These are phyloP conservation scores for Aspergillus sp. DNA, from an alignment of 2,329 filamentous ascomycete genomes.

Conservation along the genomic window DNA sequence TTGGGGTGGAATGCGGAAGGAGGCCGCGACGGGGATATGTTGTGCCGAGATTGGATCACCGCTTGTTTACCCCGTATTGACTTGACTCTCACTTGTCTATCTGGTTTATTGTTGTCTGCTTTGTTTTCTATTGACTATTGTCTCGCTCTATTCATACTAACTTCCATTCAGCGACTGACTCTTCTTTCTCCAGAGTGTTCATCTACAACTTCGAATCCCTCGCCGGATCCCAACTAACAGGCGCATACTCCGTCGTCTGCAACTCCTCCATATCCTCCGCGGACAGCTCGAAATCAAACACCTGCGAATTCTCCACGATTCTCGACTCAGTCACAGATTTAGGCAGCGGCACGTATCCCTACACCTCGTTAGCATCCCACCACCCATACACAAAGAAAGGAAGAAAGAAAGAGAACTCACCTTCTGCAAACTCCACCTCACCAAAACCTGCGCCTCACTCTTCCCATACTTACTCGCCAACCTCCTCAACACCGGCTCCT, in stretches of 20 bases:
- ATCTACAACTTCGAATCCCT: slow-evolving; percentile 30
- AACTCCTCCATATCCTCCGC: slow-evolving; percentile 61
- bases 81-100: background rate
- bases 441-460: slow-evolving; percentile 59
- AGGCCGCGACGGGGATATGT: slow-evolving; percentile 32
- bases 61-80: background rate
- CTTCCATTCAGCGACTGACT: background rate
- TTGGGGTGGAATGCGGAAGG: background rate
- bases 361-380: background rate
- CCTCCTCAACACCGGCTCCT: slow-evolving; percentile 55
- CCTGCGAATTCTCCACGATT: slow-evolving; percentile 61
- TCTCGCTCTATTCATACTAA: no score
- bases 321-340: slow-evolving; percentile 63
- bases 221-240: slow-evolving; percentile 61
- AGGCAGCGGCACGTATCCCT: slow-evolving; percentile 64
- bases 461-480: slow-evolving; percentile 60
- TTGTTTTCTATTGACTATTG: no score
- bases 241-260: slow-evolving; percentile 57
- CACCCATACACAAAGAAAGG: no score
- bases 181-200: background rate
- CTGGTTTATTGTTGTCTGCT: background rate
- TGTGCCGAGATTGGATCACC: slow-evolving; percentile 27
- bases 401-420: slow-evolving; percentile 28
- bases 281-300: slow-evolving; percentile 63
- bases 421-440: slow-evolving; percentile 65